A percentile compares a stretch with the other conserved stretches of the same genome.
These are phyloP conservation scores for Backusella psychrophila DNA, from an alignment of 192 early-diverging fungal genomes.

Conservation along the genomic window DNA sequence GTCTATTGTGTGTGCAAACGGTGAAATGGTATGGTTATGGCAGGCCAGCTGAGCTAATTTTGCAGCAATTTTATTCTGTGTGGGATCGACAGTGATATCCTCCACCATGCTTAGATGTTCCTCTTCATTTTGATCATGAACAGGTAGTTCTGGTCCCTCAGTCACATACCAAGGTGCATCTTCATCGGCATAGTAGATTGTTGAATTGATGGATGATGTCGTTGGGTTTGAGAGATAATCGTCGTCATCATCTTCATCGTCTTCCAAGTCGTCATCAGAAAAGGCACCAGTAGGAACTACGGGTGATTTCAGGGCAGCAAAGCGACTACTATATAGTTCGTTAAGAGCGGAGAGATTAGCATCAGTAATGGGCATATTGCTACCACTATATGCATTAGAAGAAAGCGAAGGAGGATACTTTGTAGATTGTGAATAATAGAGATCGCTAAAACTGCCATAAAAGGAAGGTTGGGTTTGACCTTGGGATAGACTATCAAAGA, in stretches of 20 bases:
- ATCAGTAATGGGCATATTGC: constrained; percentile 15
- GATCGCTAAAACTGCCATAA: constrained; percentile 8
- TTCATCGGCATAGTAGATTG: constrained; percentile 4
- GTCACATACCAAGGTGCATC: constrained; percentile 33
- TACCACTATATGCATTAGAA: not conserved
- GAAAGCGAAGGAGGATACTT: not conserved
- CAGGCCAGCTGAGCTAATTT: constrained; percentile 83
- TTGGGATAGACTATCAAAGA: constrained; percentile 6
- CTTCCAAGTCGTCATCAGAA: not conserved
- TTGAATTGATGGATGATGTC: not conserved
- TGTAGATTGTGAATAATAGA: not conserved
- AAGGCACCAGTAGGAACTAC: not conserved
- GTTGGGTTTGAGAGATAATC: not conserved
- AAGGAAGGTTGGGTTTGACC: not conserved
- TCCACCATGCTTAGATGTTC: not conserved
- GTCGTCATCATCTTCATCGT: not conserved
- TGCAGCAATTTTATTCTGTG: constrained; percentile 77
- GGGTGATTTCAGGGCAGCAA: constrained; percentile 6
- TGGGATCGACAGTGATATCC: constrained; percentile 48
- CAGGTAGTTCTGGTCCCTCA: constrained; percentile 31
- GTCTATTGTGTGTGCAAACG: constrained; percentile 74
- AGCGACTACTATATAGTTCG: constrained; percentile 10
- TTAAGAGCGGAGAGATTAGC: constrained; percentile 24
- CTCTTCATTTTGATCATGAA: not conserved
- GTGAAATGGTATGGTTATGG: constrained; percentile 86